Conservation (phyloP, 805 yeast species). For the Jamesozyma hellenica region DNA sequence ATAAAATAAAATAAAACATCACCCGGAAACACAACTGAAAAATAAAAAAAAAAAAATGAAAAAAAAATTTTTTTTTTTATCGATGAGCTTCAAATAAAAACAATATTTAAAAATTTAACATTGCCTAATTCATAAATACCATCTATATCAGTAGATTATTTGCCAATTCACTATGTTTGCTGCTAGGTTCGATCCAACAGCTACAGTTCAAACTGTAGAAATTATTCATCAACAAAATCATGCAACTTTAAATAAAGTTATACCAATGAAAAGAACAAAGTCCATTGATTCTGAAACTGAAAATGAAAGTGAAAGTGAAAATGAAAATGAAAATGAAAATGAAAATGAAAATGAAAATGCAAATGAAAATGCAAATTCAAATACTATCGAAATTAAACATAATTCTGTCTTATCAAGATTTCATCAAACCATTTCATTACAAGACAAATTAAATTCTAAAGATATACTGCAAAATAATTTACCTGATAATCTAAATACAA, state of each 20-base stretch:
- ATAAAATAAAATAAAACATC: no score
- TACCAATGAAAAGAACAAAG: constrained; percentile 21
- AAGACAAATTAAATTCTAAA: constrained; percentile 18
- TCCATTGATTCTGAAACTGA: constrained; percentile 7
- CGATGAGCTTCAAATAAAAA: no score
- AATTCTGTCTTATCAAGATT: constrained; percentile 45
- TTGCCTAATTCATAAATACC: no score
- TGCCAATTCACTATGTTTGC: constrained; percentile 53
- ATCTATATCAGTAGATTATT: no score
- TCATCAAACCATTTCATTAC: constrained; percentile 33
- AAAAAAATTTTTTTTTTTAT: no score
- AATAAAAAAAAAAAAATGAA: no score
- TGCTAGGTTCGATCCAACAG: constrained; percentile 49
- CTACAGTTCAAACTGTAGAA: constrained; percentile 7
- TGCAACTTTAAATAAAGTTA: constrained; percentile 6
- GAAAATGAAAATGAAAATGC: constrained; percentile 3
- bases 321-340: constrained; percentile 9
- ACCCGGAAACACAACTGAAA: no score
- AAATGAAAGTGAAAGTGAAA: constrained; percentile 11
- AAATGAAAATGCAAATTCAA: no score
- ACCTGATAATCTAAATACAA: constrained; percentile 11
- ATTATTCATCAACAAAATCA: neutral
- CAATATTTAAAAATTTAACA: no score
- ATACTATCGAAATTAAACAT: constrained; percentile 34
- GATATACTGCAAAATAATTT: no score